These are phyloP conservation scores for Phytopythium sindhum DNA, from an alignment of 352 stramenopile genomes.

Conservation along the genomic window DNA sequence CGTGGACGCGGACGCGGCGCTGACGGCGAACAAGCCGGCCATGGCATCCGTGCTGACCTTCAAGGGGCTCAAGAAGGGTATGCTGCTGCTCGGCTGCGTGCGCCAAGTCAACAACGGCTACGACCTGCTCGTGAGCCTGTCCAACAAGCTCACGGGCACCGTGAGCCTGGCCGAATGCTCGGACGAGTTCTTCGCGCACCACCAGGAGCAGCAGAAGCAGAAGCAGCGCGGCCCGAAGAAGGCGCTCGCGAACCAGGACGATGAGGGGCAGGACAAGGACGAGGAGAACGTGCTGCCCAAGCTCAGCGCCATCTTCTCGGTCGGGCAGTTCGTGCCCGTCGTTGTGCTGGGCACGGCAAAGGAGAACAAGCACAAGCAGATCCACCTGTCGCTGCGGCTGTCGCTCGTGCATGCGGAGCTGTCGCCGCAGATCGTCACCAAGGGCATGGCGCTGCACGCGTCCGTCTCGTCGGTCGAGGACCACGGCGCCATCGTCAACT, in stretches of 20 bases:
- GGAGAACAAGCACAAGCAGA: conserved; percentile 77
- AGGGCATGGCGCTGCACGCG: conserved; percentile 79
- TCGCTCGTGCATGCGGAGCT: conserved; percentile 85
- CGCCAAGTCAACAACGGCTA: conserved; percentile 84
- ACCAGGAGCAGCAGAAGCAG: conserved; percentile 23
- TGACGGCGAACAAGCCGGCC: conserved; percentile 12
- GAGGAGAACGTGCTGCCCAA: conserved; percentile 32
- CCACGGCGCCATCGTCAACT: conserved; percentile 92
- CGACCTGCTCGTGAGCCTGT: conserved; percentile 86
- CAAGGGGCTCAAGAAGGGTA: conserved; percentile 62
- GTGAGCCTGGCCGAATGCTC: conserved; percentile 76
- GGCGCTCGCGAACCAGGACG: neutral
- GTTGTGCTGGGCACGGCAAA: conserved; percentile 76
- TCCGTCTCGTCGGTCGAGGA: conserved; percentile 91
- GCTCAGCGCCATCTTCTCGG: conserved; percentile 58
- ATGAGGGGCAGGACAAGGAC: conserved; percentile 9
- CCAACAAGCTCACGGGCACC: conserved; percentile 93
- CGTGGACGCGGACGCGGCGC: conserved; percentile 8
- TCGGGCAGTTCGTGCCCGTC: conserved; percentile 85
- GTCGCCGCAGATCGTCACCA: conserved; percentile 46
- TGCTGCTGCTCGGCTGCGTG: conserved; percentile 86
- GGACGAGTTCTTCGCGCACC: conserved; percentile 63
- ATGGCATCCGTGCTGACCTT: conserved; percentile 55
- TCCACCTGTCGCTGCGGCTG: conserved; percentile 89
- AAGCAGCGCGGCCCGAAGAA: conserved; percentile 6